These are phyloP conservation scores for Podosphaera xanthii DNA, from an alignment of 2,329 filamentous ascomycete genomes.

Conservation along the genomic window DNA sequence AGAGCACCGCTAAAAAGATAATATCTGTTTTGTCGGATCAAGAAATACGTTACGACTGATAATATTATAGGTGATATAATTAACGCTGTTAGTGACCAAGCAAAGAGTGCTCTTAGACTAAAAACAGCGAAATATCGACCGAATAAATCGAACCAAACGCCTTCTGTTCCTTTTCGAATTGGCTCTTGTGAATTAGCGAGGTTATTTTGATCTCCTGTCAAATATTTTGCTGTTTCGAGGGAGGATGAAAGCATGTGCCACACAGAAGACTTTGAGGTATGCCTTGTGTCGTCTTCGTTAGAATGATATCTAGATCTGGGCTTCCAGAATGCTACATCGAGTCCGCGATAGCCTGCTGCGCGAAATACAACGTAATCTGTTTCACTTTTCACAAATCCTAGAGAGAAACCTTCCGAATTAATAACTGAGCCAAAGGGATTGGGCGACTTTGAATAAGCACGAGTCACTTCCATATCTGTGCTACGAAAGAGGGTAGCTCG, in stretches of 20 bases:
- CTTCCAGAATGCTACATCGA: conserved; percentile 81
- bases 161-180: conserved; percentile 41
- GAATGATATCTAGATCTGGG: conserved; percentile 81
- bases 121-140: conserved; percentile 61
- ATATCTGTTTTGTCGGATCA: conserved; percentile 56
- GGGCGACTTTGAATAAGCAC: conserved; percentile 45
- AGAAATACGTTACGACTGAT: conserved; percentile 40
- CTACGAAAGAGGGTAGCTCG: conserved; percentile 70
- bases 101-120: conserved; percentile 62
- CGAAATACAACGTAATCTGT: conserved; percentile 81
- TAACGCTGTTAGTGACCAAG: conserved; percentile 63
- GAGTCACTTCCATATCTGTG: conserved; percentile 68
- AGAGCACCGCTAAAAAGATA: conserved; percentile 56
- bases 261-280: conserved; percentile 46
- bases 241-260: conserved; percentile 93
- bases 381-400: conserved; percentile 55
- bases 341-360: conserved; percentile 57
- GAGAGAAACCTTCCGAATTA: conserved; percentile 62
- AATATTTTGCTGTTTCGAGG: conserved; percentile 45
- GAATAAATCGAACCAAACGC: conserved; percentile 89
- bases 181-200: conserved; percentile 23
- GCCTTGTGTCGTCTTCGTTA: conserved; percentile 60
- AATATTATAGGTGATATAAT: conserved; percentile 57
- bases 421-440: conserved; percentile 71
- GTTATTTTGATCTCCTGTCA: conserved; percentile 39